These are phyloP conservation scores for Alternaria brassicae DNA, from an alignment of 2,329 filamentous ascomycete genomes.

Conservation along the genomic window DNA sequence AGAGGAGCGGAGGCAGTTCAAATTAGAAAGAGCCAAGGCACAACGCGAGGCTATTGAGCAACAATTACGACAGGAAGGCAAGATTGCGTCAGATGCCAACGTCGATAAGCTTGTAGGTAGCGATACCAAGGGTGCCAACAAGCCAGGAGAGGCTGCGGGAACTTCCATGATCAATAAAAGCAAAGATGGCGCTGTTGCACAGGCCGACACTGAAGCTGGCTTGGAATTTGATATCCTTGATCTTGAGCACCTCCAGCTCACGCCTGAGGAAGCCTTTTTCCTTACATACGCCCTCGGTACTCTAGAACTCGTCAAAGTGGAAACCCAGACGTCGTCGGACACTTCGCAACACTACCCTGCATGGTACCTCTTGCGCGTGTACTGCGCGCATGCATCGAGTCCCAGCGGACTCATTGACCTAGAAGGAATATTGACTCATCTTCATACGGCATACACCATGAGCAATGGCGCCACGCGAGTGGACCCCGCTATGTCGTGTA, in stretches of 20 bases:
- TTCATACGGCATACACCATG: constrained; percentile 24
- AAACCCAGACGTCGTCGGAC: constrained; percentile 41
- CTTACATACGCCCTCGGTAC: constrained; percentile 80
- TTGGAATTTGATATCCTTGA: constrained; percentile 33
- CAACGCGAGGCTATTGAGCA: constrained; percentile 85
- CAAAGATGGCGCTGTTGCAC: constrained; percentile 13
- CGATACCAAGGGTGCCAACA: constrained; percentile 28
- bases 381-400: constrained; percentile 73
- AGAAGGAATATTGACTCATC: constrained; percentile 14
- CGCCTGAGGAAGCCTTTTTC: constrained; percentile 90
- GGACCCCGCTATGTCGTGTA: constrained; percentile 10
- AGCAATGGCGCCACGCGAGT: constrained; percentile 16
- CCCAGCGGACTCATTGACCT: constrained; percentile 43
- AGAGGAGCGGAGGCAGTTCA: constrained; percentile 81
- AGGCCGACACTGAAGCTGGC: constrained; percentile 5
- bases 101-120: constrained; percentile 42
- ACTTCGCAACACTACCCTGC: constrained; percentile 54
- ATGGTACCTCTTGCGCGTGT: constrained; percentile 56
- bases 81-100: constrained; percentile 35
- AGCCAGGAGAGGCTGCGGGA: constrained; percentile 22
- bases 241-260: constrained; percentile 90
- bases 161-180: constrained; percentile 22
- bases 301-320: constrained; percentile 67
- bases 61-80: constrained; percentile 65
- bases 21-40: constrained; percentile 87